Base-by-base conservation (phyloP, 202 grass and related monocot species). In the Zoysia matrella region DNA sequence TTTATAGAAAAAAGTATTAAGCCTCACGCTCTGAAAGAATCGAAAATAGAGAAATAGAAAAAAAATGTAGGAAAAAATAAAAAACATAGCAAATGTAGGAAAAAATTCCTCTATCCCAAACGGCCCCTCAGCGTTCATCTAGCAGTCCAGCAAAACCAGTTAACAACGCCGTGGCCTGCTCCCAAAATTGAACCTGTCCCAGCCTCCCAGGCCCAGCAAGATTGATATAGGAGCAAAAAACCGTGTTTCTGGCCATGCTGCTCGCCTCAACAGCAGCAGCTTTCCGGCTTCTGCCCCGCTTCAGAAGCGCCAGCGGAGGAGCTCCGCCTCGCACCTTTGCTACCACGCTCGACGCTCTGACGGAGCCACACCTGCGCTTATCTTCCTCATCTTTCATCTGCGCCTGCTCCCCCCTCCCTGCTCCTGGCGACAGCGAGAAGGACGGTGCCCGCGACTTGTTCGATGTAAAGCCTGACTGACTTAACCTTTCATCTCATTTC, bases 381-480 rank as follows among this genome's bases (percentile, higher is more conserved):
- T 47, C 60, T 39, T 48, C 18, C 9, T 61, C 42, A 11, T 40
- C 40, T 49, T 60, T 89, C 83, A 67, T 7, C 67, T 68, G 87
- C 73, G 22, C 67, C 8, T 82, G 82, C 67, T 81, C 82, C 41
- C 67, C 85, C 30, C 45, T 67, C 36, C 76, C 86, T 0, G 2
- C 80, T 7, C 42, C 70, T 3, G 67, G 60, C 6, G 67, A 81
- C 7, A 52, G 16, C 56, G 65, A 52, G 66, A 11, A 67, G 60
- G 72, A 60, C 52, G 15, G 60, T 52, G 60, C 41, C 50, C 66
- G 9, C 60, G 36, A 51, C 8, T 16, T 77, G 78, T 68, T 85
- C 67, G 72, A 89, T 60, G 87, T 89, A 89, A 89, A 13, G 79
- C n/a, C 60, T 10, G 44, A 77, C 7, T 22, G 22, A 45, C 30